phyloP scores from a whole-genome alignment of 169 alveolate species.

The Eimeria necatrix region DNA sequence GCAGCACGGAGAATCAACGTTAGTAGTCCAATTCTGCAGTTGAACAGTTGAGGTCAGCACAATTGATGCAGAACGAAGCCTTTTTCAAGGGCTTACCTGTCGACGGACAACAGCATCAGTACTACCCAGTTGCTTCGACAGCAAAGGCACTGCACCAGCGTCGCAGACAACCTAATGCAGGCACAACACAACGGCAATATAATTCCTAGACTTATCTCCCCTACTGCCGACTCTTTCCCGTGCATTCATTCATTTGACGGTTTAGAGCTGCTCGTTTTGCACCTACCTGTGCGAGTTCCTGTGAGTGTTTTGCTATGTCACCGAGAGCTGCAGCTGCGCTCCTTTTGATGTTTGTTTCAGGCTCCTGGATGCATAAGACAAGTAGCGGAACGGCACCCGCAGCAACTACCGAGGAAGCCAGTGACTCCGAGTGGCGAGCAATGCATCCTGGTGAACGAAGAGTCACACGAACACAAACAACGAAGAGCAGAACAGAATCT shows the following conservation, averaged over 20 bases:
- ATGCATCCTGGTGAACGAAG: slow-evolving; percentile 89
- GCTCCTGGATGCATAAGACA: slow-evolving; percentile 95
- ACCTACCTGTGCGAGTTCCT: slow-evolving; percentile 87
- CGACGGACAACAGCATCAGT: slow-evolving; percentile 95
- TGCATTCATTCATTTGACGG: background rate
- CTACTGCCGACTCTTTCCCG: background rate
- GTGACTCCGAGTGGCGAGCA: slow-evolving; percentile 94
- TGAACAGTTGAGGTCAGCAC: no score
- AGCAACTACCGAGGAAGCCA: slow-evolving; percentile 95
- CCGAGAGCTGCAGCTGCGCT: slow-evolving; percentile 94
- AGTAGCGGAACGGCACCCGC: slow-evolving; percentile 96
- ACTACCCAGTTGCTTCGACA: slow-evolving; percentile 89
- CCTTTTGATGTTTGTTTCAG: slow-evolving; percentile 91
- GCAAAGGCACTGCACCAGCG: slow-evolving; percentile 86
- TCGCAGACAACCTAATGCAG: slow-evolving; percentile 74
- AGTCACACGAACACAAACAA: background rate
- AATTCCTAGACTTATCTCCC: background rate
- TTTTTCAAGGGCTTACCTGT: slow-evolving; percentile 81
- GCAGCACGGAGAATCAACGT: background rate
- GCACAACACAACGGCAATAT: background rate
- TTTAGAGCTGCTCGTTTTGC: background rate
- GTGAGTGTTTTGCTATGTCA: slow-evolving; percentile 95
- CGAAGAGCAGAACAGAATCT: background rate
- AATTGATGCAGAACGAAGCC: background rate
- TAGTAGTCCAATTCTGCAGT: background rate